These are phyloP conservation scores for Silybum marianum DNA, from an alignment of 129 eudicot genomes.

Conservation along the genomic window DNA sequence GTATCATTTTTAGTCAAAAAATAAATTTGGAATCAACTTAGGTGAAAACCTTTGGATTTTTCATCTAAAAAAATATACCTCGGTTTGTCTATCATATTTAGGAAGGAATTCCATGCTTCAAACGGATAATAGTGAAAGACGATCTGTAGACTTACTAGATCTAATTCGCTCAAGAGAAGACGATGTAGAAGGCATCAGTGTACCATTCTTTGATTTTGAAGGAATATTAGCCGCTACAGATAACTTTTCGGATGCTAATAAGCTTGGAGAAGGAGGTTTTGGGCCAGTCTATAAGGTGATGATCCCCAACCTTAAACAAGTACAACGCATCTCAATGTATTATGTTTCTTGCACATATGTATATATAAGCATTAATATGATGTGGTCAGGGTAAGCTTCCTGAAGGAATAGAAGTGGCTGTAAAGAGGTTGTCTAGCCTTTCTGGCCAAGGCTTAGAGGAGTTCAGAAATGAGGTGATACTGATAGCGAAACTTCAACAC, in stretches of 20 bases:
- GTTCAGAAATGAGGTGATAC: slow-evolving; percentile 38
- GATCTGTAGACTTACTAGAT: slow-evolving; percentile 27
- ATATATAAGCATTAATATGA: background rate
- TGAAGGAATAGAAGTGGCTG: slow-evolving; percentile 39
- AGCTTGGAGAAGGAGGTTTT: slow-evolving; percentile 58
- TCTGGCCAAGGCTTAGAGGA: slow-evolving; percentile 47
- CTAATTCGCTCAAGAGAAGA: slow-evolving; percentile 25
- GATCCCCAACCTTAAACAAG: background rate
- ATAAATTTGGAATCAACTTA: background rate
- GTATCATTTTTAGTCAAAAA: background rate
- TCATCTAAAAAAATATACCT: background rate
- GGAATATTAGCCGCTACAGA: slow-evolving; percentile 43
- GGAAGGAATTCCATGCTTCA: slow-evolving; percentile 17
- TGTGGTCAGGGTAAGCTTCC: slow-evolving; percentile 40
- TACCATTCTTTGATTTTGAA: slow-evolving; percentile 41
- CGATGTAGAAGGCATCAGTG: slow-evolving; percentile 36
- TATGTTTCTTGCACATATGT: background rate
- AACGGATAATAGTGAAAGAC: slow-evolving; percentile 1
- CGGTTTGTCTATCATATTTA: background rate
- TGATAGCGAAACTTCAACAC: slow-evolving; percentile 44
- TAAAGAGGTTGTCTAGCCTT: slow-evolving; percentile 49
- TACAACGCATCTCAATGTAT: background rate
- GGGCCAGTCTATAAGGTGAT: slow-evolving; percentile 54
- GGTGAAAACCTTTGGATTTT: background rate
- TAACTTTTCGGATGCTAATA: slow-evolving; percentile 40